Percentiles rank a stretch among this genome's conserved stretches.
These are phyloP conservation scores for Monosporascus cannonballus DNA, from an alignment of 2,329 filamentous ascomycete species.

Conservation along the genomic window DNA sequence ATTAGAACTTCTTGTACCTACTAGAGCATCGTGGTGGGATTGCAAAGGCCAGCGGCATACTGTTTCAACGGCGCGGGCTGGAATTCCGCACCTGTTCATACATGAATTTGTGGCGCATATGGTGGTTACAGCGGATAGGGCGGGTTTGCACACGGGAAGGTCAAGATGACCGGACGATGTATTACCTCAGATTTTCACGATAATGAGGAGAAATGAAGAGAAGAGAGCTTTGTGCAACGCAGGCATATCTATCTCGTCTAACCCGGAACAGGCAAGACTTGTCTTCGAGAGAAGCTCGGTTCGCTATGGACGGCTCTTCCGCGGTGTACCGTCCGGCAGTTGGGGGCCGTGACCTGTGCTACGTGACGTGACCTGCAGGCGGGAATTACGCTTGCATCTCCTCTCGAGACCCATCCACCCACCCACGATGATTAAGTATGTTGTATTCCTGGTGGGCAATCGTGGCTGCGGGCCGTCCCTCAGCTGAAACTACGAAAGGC, in stretches of 20 bases:
- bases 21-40: neutral
- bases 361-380: no score
- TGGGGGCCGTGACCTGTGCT: neutral
- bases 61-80: neutral
- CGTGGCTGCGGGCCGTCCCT: no score
- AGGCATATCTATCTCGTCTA: neutral
- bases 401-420: no score
- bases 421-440: no score
- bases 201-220: constrained; percentile 1
- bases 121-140: neutral
- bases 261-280: neutral
- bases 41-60: neutral
- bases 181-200: neutral
- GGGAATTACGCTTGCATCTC: no score
- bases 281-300: neutral
- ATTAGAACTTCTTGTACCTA: neutral
- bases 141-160: neutral
- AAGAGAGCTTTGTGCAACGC: neutral
- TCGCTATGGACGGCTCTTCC: neutral
- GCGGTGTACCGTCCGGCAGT: neutral
- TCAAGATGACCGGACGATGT: neutral
- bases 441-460: no score
- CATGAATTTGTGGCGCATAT: neutral
- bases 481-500: no score
- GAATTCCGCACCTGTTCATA: neutral